phyloP scores from a whole-genome alignment of 1,284 basidiomycete genomes.

The Termitomyces sp. region DNA sequence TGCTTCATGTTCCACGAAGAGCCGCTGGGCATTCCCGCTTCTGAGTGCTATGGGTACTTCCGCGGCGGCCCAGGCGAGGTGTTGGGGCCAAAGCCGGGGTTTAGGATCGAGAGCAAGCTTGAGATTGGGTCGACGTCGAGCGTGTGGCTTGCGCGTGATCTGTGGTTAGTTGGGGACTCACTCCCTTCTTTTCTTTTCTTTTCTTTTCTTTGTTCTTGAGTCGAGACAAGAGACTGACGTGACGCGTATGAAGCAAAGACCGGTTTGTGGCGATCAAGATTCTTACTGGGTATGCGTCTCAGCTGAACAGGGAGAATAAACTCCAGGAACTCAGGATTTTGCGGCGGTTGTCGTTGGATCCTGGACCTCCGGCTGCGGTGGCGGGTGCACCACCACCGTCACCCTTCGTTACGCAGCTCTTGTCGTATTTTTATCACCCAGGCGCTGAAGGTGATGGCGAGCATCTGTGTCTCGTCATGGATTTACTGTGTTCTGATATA shows the following conservation, averaged over 20 bases:
- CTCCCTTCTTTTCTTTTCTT: no score
- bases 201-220: no score
- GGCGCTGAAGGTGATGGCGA: constrained; percentile 20
- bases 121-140: constrained; percentile 20
- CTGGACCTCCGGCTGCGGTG: neutral
- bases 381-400: no score
- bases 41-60: constrained; percentile 20
- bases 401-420: neutral
- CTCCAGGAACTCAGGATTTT: neutral
- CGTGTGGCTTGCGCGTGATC: constrained; percentile 11
- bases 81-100: constrained; percentile 19
- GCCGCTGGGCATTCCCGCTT: constrained; percentile 20
- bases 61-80: constrained; percentile 16
- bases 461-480: constrained; percentile 20
- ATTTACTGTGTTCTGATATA: constrained; percentile 12
- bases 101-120: constrained; percentile 19
- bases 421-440: constrained; percentile 14
- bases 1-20: constrained; percentile 6
- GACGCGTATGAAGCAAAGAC: neutral
- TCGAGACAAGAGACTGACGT: neutral
- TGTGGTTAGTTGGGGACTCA: neutral
- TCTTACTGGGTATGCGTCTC: neutral
- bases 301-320: neutral
- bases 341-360: neutral
- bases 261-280: constrained; percentile 1